Base-by-base conservation (phyloP, 1,284 basidiomycete species). In the Melanopsichium pennsylvanicum region DNA sequence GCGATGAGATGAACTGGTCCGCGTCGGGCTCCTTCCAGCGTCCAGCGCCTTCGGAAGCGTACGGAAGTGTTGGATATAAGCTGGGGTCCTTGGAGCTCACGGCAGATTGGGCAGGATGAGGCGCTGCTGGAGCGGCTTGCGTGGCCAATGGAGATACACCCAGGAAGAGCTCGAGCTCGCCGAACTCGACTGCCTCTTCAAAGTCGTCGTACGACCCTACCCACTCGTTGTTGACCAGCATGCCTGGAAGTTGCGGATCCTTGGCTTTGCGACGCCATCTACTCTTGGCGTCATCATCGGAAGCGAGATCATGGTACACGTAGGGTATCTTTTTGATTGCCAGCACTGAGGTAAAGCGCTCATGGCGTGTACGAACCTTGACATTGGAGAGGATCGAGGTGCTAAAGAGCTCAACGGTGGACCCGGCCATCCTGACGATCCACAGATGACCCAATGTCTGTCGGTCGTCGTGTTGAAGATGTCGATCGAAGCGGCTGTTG, bases 191-290 rank as follows among this genome's bases (percentile, higher is more conserved):
- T 0, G 78, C 71, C 56, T 81, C 77, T 40, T 81, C 76, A 34
- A 81, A 81, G 19, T 81, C 79, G 33, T 78, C 78, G 45, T 55
- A 81, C 13, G 76, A 74, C 5, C 79, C 79, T 8, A 76, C 49
- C 79, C 79, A 81, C 37, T 81, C 79, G 42, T 80, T 79, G 56
- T 80, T 71, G 21, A 81, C 78, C 9, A 81, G 57, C 27, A 81
- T 56, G 5, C 76, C 76, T 15, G 79, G 79, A 32, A 81, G 71
- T 32, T 70, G 69, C 12, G 70, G 61, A 42, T 80, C 75, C 23
- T 61, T 61, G 4, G 76, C 71, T 60, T 79, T 80, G 39, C 74
- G 55, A 26, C 78, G 61, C 78, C 78, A 81, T n/a, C 79, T 55
- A 21, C 56, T 63, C 50, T 81, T 81, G 5, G 78, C 78, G 13